These are phyloP conservation scores for Flagelloscypha sp. DNA, from an alignment of 768 basidiomycete genomes.

Conservation along the genomic window DNA sequence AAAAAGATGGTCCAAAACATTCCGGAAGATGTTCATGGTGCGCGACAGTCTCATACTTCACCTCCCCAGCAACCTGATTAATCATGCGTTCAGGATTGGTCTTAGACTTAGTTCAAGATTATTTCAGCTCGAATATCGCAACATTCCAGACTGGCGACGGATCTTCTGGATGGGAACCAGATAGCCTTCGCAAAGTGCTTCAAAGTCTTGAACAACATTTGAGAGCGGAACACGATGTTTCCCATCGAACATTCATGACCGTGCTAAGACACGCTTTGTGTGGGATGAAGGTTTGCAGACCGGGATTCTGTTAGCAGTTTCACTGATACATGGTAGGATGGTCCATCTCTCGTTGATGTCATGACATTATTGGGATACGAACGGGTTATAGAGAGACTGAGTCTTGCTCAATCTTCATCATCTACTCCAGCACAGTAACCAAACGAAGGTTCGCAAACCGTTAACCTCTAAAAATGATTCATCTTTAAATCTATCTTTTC, in stretches of 20 bases:
- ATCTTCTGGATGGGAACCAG: too few species aligned
- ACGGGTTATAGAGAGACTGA: constrained; percentile 30
- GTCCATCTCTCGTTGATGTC: constrained; percentile 38
- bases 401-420: constrained; percentile 8
- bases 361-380: constrained; percentile 35
- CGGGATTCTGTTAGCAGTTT: background rate
- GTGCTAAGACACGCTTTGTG: constrained; percentile 71
- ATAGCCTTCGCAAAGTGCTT: too few species aligned
- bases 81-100: too few species aligned
- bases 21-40: constrained; percentile 36
- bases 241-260: constrained; percentile 46
- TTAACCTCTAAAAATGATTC: too few species aligned
- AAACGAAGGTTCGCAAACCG: too few species aligned
- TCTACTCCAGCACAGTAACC: too few species aligned
- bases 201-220: constrained; percentile 5
- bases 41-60: constrained; percentile 12
- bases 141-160: too few species aligned
- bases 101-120: too few species aligned
- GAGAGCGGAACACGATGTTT: constrained; percentile 1
- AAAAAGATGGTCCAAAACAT: constrained; percentile 40
- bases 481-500: too few species aligned
- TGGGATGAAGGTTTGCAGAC: constrained; percentile 63
- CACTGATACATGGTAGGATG: constrained; percentile 27
- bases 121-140: too few species aligned
- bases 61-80: too few species aligned